Conservation (phyloP, 2,329 filamentous ascomycete genomes). For the Daldinia sp. region DNA sequence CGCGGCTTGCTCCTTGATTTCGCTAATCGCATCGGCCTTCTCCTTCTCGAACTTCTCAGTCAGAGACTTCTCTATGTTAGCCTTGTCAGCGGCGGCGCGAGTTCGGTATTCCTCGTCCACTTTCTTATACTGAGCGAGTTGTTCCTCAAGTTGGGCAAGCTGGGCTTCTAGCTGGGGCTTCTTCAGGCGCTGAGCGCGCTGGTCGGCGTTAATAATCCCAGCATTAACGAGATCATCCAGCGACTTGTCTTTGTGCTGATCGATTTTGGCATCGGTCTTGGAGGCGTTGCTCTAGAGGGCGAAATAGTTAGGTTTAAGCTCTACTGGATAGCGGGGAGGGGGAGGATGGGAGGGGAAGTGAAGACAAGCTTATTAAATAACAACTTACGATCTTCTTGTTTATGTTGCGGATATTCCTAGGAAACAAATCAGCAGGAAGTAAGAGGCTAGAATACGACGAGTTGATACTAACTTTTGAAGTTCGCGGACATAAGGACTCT, state of each 20-base stretch:
- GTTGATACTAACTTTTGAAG: constrained; percentile 79
- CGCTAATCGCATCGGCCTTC: constrained; percentile 61
- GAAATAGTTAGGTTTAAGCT: constrained; percentile 25
- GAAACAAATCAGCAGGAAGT: constrained; percentile 26
- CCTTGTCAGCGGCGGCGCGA: constrained; percentile 65
- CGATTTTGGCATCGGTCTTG: constrained; percentile 75
- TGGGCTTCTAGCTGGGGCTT: constrained; percentile 76
- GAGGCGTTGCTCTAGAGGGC: constrained; percentile 69
- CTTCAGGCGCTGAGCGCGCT: constrained; percentile 79
- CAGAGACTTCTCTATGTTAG: constrained; percentile 66
- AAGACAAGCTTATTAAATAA: constrained; percentile 27
- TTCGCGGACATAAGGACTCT: constrained; percentile 85
- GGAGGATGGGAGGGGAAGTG: neutral
- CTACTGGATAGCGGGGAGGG: constrained; percentile 4
- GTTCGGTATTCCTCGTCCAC: constrained; percentile 75
- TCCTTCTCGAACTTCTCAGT: constrained; percentile 61
- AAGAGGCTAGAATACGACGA: neutral
- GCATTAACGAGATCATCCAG: constrained; percentile 76
- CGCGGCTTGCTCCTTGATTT: constrained; percentile 63
- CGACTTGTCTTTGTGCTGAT: constrained; percentile 72
- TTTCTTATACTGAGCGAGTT: constrained; percentile 77
- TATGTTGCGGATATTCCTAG: constrained; percentile 86
- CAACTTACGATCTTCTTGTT: constrained; percentile 89
- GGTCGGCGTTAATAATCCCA: constrained; percentile 81
- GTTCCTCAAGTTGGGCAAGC: constrained; percentile 75